A percentile compares a stretch with the other conserved stretches of the same genome.
phyloP scores from a whole-genome alignment of 257 asterid genomes.

The Penstemon davidsonii region DNA sequence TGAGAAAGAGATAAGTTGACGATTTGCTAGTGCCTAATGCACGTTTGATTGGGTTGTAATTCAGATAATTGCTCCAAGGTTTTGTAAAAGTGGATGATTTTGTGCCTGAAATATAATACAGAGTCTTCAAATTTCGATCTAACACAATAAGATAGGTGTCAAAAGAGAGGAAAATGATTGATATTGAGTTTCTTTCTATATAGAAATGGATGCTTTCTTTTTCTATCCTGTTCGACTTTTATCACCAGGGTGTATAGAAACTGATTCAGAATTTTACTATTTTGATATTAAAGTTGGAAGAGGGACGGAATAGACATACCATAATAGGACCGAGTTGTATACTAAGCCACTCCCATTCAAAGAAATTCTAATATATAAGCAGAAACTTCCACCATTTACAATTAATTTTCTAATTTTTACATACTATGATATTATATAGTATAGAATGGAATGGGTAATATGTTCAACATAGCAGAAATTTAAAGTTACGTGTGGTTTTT shows the following conservation, averaged over 20 bases:
- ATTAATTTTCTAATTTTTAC: not conserved
- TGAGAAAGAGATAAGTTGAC: slow-evolving; percentile 13
- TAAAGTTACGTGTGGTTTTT: slow-evolving; percentile 18
- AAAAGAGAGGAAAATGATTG: not conserved
- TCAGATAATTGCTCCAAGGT: not conserved
- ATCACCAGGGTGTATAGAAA: not conserved
- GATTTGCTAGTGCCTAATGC: not conserved
- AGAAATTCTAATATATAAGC: slow-evolving; percentile 1
- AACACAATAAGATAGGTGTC: not conserved
- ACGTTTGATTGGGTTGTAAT: not conserved
- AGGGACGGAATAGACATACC: not conserved
- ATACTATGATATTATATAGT: not conserved
- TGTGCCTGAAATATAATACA: not conserved
- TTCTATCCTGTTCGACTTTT: not conserved
- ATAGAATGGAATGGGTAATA: not conserved
- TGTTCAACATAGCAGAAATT: slow-evolving; percentile 18
- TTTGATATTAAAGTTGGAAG: not conserved
- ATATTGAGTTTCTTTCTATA: slow-evolving; percentile 1
- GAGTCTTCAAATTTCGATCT: slow-evolving; percentile 10
- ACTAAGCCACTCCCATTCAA: not conserved
- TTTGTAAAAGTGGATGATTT: not conserved
- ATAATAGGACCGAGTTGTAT: not conserved
- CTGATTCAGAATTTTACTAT: slow-evolving; percentile 4
- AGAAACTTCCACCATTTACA: slow-evolving; percentile 6
- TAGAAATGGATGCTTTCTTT: not conserved